phyloP scores from a whole-genome alignment of 805 yeast species.

The Barnettozyma pratensis region DNA sequence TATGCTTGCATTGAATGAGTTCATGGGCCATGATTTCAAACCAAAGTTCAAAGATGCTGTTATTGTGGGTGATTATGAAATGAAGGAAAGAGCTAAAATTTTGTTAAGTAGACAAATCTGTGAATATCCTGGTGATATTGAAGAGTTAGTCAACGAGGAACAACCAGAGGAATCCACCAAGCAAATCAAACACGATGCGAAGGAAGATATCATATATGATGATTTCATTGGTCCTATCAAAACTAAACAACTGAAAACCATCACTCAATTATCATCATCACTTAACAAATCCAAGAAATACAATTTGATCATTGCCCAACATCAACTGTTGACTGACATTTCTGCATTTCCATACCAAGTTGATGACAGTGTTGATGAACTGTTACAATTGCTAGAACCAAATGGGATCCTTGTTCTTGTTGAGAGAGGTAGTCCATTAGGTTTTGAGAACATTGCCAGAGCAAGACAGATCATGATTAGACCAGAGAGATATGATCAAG shows the following conservation, averaged over 20 bases:
- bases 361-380: constrained; percentile 57
- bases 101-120: constrained; percentile 63
- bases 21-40: constrained; percentile 60
- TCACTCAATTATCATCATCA: constrained; percentile 48
- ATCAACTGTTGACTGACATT: constrained; percentile 61
- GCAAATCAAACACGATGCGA: constrained; percentile 1
- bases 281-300: constrained; percentile 49
- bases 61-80: constrained; percentile 62
- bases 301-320: constrained; percentile 80
- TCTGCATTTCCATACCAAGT: constrained; percentile 66
- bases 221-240: constrained; percentile 49
- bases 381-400: constrained; percentile 62
- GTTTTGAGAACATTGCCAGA: constrained; percentile 83
- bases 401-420: constrained; percentile 73
- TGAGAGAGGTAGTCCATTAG: constrained; percentile 87
- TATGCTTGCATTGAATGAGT: constrained; percentile 78
- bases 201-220: constrained; percentile 24
- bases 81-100: constrained; percentile 78
- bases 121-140: constrained; percentile 34
- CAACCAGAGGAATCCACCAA: constrained; percentile 5
- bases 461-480: constrained; percentile 89
- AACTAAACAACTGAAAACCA: constrained; percentile 47
- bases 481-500: constrained; percentile 60
- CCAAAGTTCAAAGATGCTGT: constrained; percentile 68
- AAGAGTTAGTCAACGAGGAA: constrained; percentile 12